These are phyloP conservation scores for Zygotorulaspora danielsina DNA, from an alignment of 805 yeast genomes.

Conservation along the genomic window DNA sequence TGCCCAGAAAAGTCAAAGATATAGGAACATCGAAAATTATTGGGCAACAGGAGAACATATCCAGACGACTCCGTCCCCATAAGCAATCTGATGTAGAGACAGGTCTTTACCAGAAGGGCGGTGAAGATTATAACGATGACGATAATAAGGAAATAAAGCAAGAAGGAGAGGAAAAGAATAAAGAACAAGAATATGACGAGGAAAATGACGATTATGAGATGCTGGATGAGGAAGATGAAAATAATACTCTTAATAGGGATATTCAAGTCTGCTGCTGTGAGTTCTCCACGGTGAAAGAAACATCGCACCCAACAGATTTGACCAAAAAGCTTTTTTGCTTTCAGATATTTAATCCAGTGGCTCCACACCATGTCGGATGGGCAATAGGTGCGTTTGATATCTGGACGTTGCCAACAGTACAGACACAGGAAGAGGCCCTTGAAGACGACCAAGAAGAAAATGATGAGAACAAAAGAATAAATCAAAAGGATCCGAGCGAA, in stretches of 20 bases:
- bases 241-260: constrained; percentile 39
- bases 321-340: constrained; percentile 71
- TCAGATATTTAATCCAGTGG: constrained; percentile 74
- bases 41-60: constrained; percentile 29
- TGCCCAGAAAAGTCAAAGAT: constrained; percentile 75
- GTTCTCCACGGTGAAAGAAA: constrained; percentile 57
- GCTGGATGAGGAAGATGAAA: constrained; percentile 32
- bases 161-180: constrained; percentile 28
- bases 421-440: constrained; percentile 15
- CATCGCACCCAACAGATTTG: constrained; percentile 70
- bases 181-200: constrained; percentile 28
- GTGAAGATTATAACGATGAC: neutral
- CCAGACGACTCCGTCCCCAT: constrained; percentile 3
- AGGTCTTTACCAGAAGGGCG: neutral
- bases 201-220: constrained; percentile 39
- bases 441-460: constrained; percentile 38
- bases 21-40: constrained; percentile 43
- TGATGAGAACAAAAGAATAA: constrained; percentile 36
- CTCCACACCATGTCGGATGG: constrained; percentile 94
- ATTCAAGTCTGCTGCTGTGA: constrained; percentile 69
- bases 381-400: constrained; percentile 84
- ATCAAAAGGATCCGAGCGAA: constrained; percentile 15
- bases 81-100: neutral
- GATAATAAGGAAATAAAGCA: neutral
- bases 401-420: constrained; percentile 32